Conservation (phyloP, 75 land plant genomes). For the Picea sitchensis region DNA sequence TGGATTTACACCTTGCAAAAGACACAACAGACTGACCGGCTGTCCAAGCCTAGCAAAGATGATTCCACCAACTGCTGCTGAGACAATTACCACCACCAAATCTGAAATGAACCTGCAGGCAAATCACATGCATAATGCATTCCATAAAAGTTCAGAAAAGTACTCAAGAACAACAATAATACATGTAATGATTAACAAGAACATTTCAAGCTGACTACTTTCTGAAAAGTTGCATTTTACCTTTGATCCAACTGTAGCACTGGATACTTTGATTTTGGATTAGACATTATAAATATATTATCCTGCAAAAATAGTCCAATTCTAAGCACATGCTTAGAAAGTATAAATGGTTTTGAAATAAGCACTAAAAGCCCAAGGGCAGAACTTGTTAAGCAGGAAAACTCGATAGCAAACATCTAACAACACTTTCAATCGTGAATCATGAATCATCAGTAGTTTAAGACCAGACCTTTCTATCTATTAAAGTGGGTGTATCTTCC, state of each 20-base stretch:
- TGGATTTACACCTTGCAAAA: constrained; percentile 7
- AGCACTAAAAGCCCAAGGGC: not conserved
- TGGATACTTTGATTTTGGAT: constrained; percentile 91
- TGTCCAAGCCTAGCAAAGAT: constrained; percentile 97
- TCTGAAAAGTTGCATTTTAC: constrained; percentile 21
- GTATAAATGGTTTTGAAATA: not conserved
- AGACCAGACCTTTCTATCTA: constrained; percentile 75
- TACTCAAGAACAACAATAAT: not conserved
- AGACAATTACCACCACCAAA: constrained; percentile 97
- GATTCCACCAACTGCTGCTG: constrained; percentile 98
- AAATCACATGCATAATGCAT: not conserved
- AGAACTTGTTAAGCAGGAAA: not conserved
- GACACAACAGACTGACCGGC: constrained; percentile 56
- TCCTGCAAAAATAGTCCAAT: constrained; percentile 49
- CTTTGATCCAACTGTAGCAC: constrained; percentile 88
- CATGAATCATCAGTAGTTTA: not conserved
- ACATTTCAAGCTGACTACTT: not conserved
- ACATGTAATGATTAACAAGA: not conserved
- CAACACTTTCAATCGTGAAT: not conserved
- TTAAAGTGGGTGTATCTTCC: constrained; percentile 86
- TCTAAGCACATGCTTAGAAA: not conserved
- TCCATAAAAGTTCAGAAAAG: constrained; percentile 7
- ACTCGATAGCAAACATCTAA: not conserved
- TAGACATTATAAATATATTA: constrained; percentile 96
- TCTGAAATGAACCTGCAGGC: constrained; percentile 88